Evolutionary conservation across 1,139 yeast species (phyloP).

Genomic region (Saccharomyces hybrid): DNA sequence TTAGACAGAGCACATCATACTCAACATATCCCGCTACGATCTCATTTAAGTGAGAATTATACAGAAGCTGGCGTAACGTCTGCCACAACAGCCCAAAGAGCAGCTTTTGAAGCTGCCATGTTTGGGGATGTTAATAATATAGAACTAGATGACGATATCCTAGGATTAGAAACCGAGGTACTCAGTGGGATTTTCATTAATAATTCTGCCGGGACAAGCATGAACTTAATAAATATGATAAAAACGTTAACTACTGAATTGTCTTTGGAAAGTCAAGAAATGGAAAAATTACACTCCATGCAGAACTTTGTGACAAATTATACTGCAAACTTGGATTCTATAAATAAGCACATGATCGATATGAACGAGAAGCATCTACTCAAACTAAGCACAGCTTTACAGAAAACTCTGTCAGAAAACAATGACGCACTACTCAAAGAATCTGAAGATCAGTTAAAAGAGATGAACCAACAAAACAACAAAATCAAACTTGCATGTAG

Average conservation of each 20-base stretch:
- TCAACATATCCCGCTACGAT: neutral
- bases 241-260: constrained; percentile 41
- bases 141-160: constrained; percentile 49
- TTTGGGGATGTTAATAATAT: constrained; percentile 68
- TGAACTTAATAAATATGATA: constrained; percentile 44
- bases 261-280: constrained; percentile 40
- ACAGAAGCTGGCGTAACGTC: constrained; percentile 11
- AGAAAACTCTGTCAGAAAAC: constrained; percentile 20
- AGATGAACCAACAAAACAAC: constrained; percentile 23
- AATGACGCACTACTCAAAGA: constrained; percentile 19
- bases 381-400: constrained; percentile 17
- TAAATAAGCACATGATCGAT: constrained; percentile 20
- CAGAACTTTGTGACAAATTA: constrained; percentile 34
- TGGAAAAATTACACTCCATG: constrained; percentile 38
- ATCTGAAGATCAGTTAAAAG: constrained; percentile 20
- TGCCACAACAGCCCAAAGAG: constrained; percentile 28
- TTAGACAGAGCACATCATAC: neutral
- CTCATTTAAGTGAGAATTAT: constrained; percentile 5
- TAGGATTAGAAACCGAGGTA: constrained; percentile 49
- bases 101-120: constrained; percentile 61
- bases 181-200: constrained; percentile 58
- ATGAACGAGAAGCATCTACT: constrained; percentile 21
- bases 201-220: constrained; percentile 50
- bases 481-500: constrained; percentile 14
- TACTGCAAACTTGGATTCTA: constrained; percentile 25